A percentile compares a stretch with the other conserved stretches of the same genome.
Conservation (phyloP, 179 eudicot genomes). For the Heliamphora pulchella region DNA sequence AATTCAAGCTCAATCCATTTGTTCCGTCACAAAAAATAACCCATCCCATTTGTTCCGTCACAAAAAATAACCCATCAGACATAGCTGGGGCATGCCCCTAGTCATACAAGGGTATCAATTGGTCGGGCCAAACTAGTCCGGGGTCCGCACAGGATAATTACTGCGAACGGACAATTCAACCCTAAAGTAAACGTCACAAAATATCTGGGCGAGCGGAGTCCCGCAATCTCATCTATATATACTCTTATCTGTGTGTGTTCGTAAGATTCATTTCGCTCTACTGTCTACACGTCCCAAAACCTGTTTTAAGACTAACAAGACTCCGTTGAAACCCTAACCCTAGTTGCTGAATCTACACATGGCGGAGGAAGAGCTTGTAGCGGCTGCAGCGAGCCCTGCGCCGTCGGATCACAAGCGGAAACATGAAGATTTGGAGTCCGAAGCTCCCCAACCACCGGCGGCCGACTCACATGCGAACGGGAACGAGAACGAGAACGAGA, state of each 20-base stretch:
- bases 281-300: not conserved
- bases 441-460: not conserved
- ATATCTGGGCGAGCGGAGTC: not conserved
- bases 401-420: slow-evolving; percentile 27
- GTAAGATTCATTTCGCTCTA: too few relatives aligned
- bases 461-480: slow-evolving; percentile 2
- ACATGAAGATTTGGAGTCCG: slow-evolving; percentile 20
- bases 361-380: slow-evolving; percentile 23
- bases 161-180: too few relatives aligned
- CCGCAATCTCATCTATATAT: not conserved
- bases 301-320: not conserved
- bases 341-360: not conserved
- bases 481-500: not conserved
- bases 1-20: too few relatives aligned
- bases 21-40: too few relatives aligned
- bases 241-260: not conserved
- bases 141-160: too few relatives aligned
- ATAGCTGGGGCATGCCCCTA: too few relatives aligned
- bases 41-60: too few relatives aligned
- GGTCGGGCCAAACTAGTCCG: too few relatives aligned
- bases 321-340: slow-evolving; percentile 16
- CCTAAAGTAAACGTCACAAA: too few relatives aligned
- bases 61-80: too few relatives aligned
- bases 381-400: slow-evolving; percentile 12
- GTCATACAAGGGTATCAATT: too few relatives aligned